These are phyloP conservation scores for Papilionanthe hybrid DNA, from an alignment of 116 monocot species.

Conservation along the genomic window DNA sequence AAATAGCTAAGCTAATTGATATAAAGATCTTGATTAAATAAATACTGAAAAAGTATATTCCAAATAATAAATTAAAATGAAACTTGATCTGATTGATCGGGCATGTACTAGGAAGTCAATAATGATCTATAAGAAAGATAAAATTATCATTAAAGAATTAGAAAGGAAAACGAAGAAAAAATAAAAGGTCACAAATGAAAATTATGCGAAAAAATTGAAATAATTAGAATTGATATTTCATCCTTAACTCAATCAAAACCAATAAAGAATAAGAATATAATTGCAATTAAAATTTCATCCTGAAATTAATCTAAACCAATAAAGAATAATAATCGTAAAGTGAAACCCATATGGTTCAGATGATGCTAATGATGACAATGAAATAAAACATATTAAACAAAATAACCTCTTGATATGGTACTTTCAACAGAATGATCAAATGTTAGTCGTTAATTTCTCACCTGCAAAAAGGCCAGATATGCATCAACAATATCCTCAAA, in stretches of 20 bases:
- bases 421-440: neutral
- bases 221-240: neutral
- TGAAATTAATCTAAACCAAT: neutral
- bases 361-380: neutral
- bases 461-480: slow-evolving; percentile 89
- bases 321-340: neutral
- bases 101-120: too few relatives aligned
- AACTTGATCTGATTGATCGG: too few relatives aligned
- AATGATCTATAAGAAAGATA: neutral
- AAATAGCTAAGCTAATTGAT: too few relatives aligned
- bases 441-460: slow-evolving; percentile 22
- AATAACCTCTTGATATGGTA: neutral
- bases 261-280: too few relatives aligned
- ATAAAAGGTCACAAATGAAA: too few relatives aligned
- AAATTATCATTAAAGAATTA: neutral
- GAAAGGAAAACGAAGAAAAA: too few relatives aligned
- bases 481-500: slow-evolving; percentile 90
- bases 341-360: neutral
- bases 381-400: neutral
- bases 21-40: neutral
- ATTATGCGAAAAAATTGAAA: neutral
- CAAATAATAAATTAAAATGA: too few relatives aligned
- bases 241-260: neutral
- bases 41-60: neutral
- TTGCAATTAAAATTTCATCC: too few relatives aligned